Conservation (phyloP, 2,329 filamentous ascomycete genomes). For the Ophiosphaerella herpotricha region DNA sequence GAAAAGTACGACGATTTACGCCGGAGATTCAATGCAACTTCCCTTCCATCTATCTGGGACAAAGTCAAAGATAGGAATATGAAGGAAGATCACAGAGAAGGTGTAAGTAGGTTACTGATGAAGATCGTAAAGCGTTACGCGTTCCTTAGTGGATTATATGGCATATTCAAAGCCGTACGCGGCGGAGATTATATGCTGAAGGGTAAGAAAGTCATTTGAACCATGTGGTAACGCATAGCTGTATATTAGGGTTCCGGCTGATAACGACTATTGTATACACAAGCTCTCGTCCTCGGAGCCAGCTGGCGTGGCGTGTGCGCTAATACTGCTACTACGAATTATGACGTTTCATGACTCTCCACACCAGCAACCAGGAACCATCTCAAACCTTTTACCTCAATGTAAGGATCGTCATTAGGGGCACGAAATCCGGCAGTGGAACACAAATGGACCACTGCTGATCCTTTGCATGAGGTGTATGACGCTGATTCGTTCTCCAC, state of each 20-base stretch:
- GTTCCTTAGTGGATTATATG: slow-evolving; percentile 46
- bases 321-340: no score
- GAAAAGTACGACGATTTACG: slow-evolving; percentile 67
- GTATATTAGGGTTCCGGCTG: not conserved
- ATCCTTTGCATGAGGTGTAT: not conserved
- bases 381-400: not conserved
- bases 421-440: not conserved
- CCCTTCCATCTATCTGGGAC: slow-evolving; percentile 70
- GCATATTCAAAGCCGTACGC: slow-evolving; percentile 42
- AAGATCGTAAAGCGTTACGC: slow-evolving; percentile 30
- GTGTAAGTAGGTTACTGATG: slow-evolving; percentile 28
- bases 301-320: not conserved
- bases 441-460: not conserved
- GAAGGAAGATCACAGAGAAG: slow-evolving; percentile 19
- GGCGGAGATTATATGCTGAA: slow-evolving; percentile 40
- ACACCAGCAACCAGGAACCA: not conserved
- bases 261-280: no score
- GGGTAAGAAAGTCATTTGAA: slow-evolving; percentile 17
- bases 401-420: no score
- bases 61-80: slow-evolving; percentile 58
- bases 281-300: not conserved
- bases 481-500: slow-evolving; percentile 1
- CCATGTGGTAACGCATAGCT: not conserved
- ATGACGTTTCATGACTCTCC: slow-evolving; percentile 4
- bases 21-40: slow-evolving; percentile 64